phyloP scores from a whole-genome alignment of 352 stramenopile species.

The Phytophthora sp. region DNA sequence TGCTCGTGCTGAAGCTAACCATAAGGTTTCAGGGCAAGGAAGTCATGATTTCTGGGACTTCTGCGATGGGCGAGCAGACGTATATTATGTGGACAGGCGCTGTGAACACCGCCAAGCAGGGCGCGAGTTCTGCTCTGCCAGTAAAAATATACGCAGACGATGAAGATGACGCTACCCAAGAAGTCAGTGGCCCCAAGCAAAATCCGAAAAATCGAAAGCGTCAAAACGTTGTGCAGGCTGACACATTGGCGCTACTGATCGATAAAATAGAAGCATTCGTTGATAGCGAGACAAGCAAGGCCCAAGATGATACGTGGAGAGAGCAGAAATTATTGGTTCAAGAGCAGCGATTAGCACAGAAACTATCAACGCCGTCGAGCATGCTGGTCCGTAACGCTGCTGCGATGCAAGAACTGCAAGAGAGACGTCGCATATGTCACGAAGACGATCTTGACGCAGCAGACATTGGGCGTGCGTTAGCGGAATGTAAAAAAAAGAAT shows the following conservation, averaged over 20 bases:
- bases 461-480: neutral
- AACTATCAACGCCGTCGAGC: neutral
- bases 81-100: constrained; percentile 15
- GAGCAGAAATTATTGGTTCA: neutral
- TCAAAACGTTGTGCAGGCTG: neutral
- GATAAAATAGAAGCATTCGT: neutral
- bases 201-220: neutral
- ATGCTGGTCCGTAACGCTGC: neutral
- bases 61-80: neutral
- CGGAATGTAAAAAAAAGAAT: neutral
- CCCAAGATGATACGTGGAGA: neutral
- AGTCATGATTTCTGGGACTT: constrained; percentile 13
- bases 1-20: neutral
- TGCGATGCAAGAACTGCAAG: no score
- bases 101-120: constrained; percentile 6
- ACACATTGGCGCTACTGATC: neutral
- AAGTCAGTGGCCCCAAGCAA: neutral
- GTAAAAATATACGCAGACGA: neutral
- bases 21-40: constrained; percentile 3
- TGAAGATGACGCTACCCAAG: constrained; percentile 4
- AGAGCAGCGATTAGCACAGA: neutral
- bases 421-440: no score
- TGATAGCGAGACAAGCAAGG: neutral
- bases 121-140: constrained; percentile 11
- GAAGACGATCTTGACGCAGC: neutral